Base-by-base conservation (phyloP, 1,139 yeast genomes). In the Yamadazyma mexicana region DNA sequence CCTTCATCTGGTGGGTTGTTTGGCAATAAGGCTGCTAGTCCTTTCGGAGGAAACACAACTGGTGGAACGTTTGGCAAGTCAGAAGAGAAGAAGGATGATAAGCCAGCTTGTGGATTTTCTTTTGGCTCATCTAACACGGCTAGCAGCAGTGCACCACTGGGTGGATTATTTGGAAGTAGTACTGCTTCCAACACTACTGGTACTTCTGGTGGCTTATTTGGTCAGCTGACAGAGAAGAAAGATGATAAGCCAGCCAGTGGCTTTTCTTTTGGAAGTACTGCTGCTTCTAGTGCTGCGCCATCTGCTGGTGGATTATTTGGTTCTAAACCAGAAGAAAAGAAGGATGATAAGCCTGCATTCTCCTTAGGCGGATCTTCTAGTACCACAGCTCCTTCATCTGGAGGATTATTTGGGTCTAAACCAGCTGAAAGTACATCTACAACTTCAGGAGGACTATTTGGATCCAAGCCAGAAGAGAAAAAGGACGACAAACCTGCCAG, bases 321-420 rank as follows among this genome's bases (percentile, higher is more conserved):
- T 37, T 35, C 59, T 14, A 61, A 57, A 35, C 57, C 65, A 3
- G 54, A 48, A 14, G 57, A 49, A 28, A 47, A 49, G 41, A 40
- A 48, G 15, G 51, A 46, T 6, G 48, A 44, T 25, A 49, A 29
- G n/a, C 31, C 31, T 11, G 31, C 31, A 11, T 29, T 17, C 22
- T 17, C 37, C n/a, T n/a, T 7, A 31, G n/a, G 16, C 10, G 28
- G 28, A 25, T 6, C n/a, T n/a, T n/a, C 28, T n/a, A 25, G 28
- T 12, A 25, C 6, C n/a, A 11, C 15, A 8, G 10, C 14, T 30
- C n/a, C n/a, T 9, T 10, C 42, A 12, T 16, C 22, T 20, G 34
- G 28, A 17, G 52, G 40, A 9, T 41, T 44, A 4, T 47, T 53
- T 40, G 59, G 58, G 11, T 52, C 47, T 15, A 54, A 28, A 15